These are phyloP conservation scores for Cystobasidiaceae sp. DNA, from an alignment of 1,284 basidiomycete species.

Conservation along the genomic window DNA sequence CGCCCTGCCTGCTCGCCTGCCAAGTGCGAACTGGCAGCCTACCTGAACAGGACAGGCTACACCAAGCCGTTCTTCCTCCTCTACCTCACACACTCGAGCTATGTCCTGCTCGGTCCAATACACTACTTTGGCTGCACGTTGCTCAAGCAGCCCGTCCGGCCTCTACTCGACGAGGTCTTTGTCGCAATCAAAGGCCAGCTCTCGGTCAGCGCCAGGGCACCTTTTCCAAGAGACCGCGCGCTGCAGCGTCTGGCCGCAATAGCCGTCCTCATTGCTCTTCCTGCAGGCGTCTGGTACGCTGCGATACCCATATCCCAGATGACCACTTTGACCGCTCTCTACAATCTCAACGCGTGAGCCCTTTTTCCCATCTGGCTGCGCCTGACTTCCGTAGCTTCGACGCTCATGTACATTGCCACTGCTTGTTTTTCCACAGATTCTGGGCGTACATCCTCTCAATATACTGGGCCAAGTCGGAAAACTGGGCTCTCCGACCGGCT, in stretches of 20 bases:
- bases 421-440: too few species aligned
- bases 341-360: conserved; percentile 40
- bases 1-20: conserved; percentile 47
- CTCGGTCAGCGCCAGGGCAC: neutral
- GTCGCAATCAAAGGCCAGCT: conserved; percentile 23
- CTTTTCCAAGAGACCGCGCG: conserved; percentile 26
- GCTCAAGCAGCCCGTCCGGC: conserved; percentile 6
- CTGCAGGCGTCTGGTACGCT: conserved; percentile 39
- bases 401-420: too few species aligned
- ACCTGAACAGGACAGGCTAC: conserved; percentile 10
- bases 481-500: conserved; percentile 56
- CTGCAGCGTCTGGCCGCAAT: conserved; percentile 27
- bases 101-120: conserved; percentile 34
- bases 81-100: conserved; percentile 63
- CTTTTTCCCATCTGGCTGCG: neutral
- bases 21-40: conserved; percentile 63
- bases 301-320: conserved; percentile 38
- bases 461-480: conserved; percentile 38
- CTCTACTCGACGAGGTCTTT: conserved; percentile 9
- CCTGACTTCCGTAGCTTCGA: too few species aligned
- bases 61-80: conserved; percentile 33
- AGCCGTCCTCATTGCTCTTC: conserved; percentile 38
- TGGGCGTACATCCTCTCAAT: conserved; percentile 43
- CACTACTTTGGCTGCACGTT: conserved; percentile 35
- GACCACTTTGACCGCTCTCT: conserved; percentile 41